These are phyloP conservation scores for Talaromyces atroroseus DNA, from an alignment of 2,329 filamentous ascomycete species.

Conservation along the genomic window DNA sequence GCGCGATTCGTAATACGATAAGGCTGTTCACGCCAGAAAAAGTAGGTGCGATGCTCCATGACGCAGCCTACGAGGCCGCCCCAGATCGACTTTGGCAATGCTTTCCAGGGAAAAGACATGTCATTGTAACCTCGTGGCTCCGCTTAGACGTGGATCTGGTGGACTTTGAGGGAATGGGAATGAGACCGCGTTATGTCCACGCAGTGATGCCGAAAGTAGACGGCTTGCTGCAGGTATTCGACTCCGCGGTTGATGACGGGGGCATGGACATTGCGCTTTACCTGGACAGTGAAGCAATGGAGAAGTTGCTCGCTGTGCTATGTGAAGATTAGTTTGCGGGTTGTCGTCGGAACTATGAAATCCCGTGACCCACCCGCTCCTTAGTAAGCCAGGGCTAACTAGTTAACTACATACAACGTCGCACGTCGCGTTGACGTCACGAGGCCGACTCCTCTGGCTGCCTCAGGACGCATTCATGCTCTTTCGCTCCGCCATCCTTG, in stretches of 20 bases:
- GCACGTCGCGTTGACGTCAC: neutral
- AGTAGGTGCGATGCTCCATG: conserved; percentile 39
- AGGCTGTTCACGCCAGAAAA: conserved; percentile 33
- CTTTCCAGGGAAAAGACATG: conserved; percentile 41
- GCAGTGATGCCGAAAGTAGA: conserved; percentile 40
- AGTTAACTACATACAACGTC: too few relatives aligned
- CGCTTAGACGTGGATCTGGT: conserved; percentile 28
- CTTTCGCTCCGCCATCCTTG: neutral
- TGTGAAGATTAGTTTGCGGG: too few relatives aligned
- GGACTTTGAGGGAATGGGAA: conserved; percentile 30
- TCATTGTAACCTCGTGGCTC: conserved; percentile 43
- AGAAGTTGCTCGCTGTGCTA: neutral
- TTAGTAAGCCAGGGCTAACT: too few relatives aligned
- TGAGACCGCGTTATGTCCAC: conserved; percentile 35
- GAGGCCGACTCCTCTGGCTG: neutral
- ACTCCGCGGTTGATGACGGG: conserved; percentile 19
- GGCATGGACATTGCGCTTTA: conserved; percentile 17
- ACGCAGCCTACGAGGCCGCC: conserved; percentile 39
- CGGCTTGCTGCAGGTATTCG: conserved; percentile 41
- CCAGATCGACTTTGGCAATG: conserved; percentile 47
- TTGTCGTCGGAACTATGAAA: too few relatives aligned
- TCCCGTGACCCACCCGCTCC: too few relatives aligned
- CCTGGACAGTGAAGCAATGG: conserved; percentile 9
- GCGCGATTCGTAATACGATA: conserved; percentile 32
- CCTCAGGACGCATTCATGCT: neutral